Conservation (phyloP, 495 filamentous ascomycete species). For the Aspergillus indologenus region DNA sequence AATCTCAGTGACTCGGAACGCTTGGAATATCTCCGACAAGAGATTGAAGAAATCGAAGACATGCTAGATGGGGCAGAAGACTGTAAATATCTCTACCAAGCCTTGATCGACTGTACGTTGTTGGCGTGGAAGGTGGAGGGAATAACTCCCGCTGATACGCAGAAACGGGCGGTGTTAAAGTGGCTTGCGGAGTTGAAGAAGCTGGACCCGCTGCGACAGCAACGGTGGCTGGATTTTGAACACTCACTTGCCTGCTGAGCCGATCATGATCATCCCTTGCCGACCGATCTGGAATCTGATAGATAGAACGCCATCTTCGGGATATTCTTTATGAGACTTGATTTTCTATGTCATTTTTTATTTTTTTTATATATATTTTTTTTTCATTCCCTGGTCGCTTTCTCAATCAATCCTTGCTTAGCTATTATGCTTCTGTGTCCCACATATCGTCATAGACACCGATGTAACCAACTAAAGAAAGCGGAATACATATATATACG, state of each 20-base stretch:
- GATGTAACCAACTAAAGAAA: neutral
- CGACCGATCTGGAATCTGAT: slow-evolving; percentile 6
- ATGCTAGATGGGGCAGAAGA: slow-evolving; percentile 72
- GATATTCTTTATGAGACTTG: neutral
- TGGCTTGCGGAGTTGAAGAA: slow-evolving; percentile 64
- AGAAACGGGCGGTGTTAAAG: slow-evolving; percentile 42
- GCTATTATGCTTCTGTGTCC: neutral
- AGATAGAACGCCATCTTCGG: neutral
- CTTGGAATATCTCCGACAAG: slow-evolving; percentile 60
- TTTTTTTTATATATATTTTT: neutral
- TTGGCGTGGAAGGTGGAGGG: slow-evolving; percentile 36
- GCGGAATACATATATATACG: neutral
- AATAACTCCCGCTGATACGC: slow-evolving; percentile 35
- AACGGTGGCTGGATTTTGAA: slow-evolving; percentile 66
- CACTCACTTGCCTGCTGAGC: slow-evolving; percentile 26
- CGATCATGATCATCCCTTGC: slow-evolving; percentile 12
- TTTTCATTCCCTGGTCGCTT: neutral
- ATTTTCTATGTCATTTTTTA: too few species aligned
- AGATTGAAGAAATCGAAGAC: slow-evolving; percentile 67
- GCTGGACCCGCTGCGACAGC: slow-evolving; percentile 67
- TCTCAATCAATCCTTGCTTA: neutral
- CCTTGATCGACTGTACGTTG: slow-evolving; percentile 59
- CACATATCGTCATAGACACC: neutral
- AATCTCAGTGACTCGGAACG: slow-evolving; percentile 60
- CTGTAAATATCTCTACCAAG: slow-evolving; percentile 78